A percentile compares a stretch with the other conserved stretches of the same genome.
Evolutionary conservation across 768 basidiomycete genomes (phyloP).

Genomic region (Auricularia auricula-judae): DNA sequence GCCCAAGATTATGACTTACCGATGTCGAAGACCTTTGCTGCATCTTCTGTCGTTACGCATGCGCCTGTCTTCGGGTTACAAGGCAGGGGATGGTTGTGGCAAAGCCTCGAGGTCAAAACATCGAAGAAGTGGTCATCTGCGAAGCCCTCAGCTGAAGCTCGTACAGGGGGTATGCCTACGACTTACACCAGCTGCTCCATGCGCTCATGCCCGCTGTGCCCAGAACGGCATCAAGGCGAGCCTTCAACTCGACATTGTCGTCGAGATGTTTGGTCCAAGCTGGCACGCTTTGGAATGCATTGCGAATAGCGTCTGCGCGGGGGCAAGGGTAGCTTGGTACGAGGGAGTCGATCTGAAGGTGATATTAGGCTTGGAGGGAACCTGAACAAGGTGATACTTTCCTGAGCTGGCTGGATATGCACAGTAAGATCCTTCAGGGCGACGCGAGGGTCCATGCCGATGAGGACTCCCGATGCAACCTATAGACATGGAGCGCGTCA

Average conservation of each 20-base stretch:
- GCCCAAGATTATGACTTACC: conserved; percentile 27
- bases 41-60: conserved; percentile 32
- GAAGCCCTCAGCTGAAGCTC: not conserved
- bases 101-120: conserved; percentile 38
- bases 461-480: conserved; percentile 29
- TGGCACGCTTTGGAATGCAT: conserved; percentile 32
- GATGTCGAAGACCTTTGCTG: conserved; percentile 22
- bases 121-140: conserved; percentile 42
- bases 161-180: not conserved
- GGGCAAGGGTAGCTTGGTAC: conserved; percentile 35
- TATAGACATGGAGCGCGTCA: not conserved
- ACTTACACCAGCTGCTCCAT: conserved; percentile 39
- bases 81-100: conserved; percentile 32
- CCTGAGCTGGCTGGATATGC: conserved; percentile 30
- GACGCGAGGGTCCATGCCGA: conserved; percentile 32
- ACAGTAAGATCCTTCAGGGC: conserved; percentile 25
- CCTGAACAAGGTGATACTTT: conserved; percentile 13
- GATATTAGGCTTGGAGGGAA: not conserved
- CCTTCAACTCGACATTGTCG: conserved; percentile 25
- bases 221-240: conserved; percentile 25
- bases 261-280: conserved; percentile 36
- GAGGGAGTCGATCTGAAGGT: conserved; percentile 34
- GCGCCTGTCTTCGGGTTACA: conserved; percentile 28
- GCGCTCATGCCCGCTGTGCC: conserved; percentile 29
- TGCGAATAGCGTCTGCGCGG: conserved; percentile 27